Base-by-base conservation (phyloP, 2,329 filamentous ascomycete genomes). In the Trichoderma endophyticum region DNA sequence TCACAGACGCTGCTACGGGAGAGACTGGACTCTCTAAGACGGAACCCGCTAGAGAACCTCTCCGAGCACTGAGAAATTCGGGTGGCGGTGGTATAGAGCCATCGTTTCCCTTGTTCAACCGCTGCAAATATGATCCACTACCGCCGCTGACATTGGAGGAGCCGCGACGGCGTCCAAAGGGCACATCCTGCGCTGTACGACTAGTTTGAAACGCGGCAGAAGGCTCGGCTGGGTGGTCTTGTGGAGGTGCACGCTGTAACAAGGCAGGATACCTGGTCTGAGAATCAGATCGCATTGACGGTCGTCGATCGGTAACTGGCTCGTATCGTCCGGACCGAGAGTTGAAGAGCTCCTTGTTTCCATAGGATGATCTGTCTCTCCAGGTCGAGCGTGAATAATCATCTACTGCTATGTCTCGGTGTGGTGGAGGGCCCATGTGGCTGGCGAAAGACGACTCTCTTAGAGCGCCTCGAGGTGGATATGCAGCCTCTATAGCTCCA, bases 281-380 rank as follows among this genome's bases (percentile, higher is more conserved):
- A 70, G 85, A 82, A 68, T 96, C 93, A 70, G 90, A 88, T 66
- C 92, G 89, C 74, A 88, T 84, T 34, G 92, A 90, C 21, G 57
- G 89, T 75, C 93, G 90, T 48, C 94, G 91, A 74, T 97, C 94
- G 67, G 88, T 85, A 4, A 95, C 95, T 18, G 95, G 94, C 79
- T 98, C 95, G 76, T 97, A 97, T 65, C 94, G 91, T 21, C 95
- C 95, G 69, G 94, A 97, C 70, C 97, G 92, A n/a, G 95, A 97
- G 80, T 98, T 98, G 83, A 91, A 98, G 0, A 98, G 85, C 80
- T 98, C 95, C 71, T 93, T 87, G 73, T 89, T 90, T 12, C 87
- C 85, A 71, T 88, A 85, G 0, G 84, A 79, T 43, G 86, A 85
- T 6, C 90, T 88, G 73, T 97, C 94, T 77, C 92, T 88, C 91